Evolutionary conservation across 1,284 basidiomycete genomes (phyloP).

Genomic region (Tilletia indica): DNA sequence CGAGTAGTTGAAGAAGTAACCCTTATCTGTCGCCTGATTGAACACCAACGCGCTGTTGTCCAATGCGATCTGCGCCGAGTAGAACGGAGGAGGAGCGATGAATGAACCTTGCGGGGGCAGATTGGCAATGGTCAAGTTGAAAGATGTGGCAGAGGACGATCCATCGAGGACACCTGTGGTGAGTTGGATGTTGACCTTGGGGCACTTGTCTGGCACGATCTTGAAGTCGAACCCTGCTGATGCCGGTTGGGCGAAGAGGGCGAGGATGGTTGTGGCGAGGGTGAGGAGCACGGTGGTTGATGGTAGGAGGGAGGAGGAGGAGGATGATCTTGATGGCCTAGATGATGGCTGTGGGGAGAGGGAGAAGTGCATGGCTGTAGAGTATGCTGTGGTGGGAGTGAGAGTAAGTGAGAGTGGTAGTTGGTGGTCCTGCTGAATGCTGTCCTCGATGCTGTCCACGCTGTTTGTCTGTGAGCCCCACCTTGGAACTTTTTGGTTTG

Average conservation of each 20-base stretch:
- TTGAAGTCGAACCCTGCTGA: slow-evolving; percentile 14
- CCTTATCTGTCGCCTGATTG: not conserved
- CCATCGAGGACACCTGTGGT: slow-evolving; percentile 10
- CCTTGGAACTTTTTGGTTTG: no score
- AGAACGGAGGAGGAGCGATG: not conserved
- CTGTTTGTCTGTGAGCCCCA: no score
- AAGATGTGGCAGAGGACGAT: not conserved
- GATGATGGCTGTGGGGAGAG: slow-evolving; percentile 8
- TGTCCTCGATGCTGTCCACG: no score
- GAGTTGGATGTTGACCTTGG: slow-evolving; percentile 13
- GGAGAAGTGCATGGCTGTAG: not conserved
- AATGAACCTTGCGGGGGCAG: not conserved
- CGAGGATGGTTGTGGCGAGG: slow-evolving; percentile 1
- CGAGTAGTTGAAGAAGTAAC: slow-evolving; percentile 12
- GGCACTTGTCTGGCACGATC: not conserved
- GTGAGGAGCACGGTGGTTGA: not conserved
- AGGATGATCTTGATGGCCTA: not conserved
- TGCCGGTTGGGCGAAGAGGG: not conserved
- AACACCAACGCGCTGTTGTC: not conserved
- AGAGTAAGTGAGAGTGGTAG: not conserved
- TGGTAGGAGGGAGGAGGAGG: not conserved
- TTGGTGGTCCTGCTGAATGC: not conserved
- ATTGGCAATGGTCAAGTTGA: slow-evolving; percentile 8
- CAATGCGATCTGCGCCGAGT: not conserved
- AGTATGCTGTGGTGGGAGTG: not conserved